phyloP scores from a whole-genome alignment of 2,329 filamentous ascomycete genomes.

The Cladosporium austrohemisphaericum region DNA sequence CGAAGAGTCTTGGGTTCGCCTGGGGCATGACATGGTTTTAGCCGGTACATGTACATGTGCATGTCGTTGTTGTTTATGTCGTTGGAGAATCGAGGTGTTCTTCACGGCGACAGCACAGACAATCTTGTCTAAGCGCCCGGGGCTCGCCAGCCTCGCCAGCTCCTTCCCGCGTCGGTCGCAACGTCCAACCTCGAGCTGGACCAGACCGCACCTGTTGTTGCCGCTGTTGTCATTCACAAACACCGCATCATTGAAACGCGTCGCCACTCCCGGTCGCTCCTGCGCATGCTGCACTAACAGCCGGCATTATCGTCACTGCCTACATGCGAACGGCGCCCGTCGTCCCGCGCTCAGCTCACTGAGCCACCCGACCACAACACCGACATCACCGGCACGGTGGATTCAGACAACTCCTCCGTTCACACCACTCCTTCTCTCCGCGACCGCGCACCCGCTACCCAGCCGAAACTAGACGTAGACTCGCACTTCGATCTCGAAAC shows the following conservation, averaged over 20 bases:
- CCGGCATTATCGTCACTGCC: not conserved
- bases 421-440: constrained; percentile 33
- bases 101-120: too few species aligned
- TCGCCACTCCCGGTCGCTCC: not conserved
- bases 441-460: constrained; percentile 21
- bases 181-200: too few species aligned
- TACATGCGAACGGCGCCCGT: not conserved
- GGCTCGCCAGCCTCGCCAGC: too few species aligned
- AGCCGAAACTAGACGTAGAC: constrained; percentile 30
- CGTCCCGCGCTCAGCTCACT: constrained; percentile 3
- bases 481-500: constrained; percentile 27
- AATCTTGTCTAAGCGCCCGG: too few species aligned
- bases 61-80: too few species aligned
- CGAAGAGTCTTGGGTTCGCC: too few species aligned
- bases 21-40: too few species aligned
- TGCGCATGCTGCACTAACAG: not conserved
- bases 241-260: not conserved
- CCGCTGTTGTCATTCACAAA: too few species aligned
- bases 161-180: too few species aligned
- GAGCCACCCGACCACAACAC: not conserved
- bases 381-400: constrained; percentile 24
- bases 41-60: too few species aligned
- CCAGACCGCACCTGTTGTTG: too few species aligned
- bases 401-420: constrained; percentile 32
- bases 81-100: too few species aligned